Conservation (phyloP, 2,329 filamentous ascomycete species). For the Emmonsiellopsis sp. region DNA sequence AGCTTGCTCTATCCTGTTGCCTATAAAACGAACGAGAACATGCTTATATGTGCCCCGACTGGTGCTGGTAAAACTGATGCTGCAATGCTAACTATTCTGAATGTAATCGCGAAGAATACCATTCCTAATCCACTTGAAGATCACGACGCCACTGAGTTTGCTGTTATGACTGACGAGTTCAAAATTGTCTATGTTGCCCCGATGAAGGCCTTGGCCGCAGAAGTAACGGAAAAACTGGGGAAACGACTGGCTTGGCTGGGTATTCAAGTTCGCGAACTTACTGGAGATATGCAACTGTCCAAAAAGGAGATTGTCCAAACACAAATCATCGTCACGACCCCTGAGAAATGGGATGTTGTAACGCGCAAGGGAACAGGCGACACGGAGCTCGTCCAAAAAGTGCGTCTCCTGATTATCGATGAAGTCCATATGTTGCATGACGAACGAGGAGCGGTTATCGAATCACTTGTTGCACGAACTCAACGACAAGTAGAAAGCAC, state of each 20-base stretch:
- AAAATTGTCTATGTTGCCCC: conserved; percentile 98
- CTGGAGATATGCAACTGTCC: conserved; percentile 96
- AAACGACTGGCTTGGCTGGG: conserved; percentile 90
- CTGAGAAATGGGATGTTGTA: conserved; percentile 98
- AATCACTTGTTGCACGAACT: conserved; percentile 89
- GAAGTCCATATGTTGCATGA: conserved; percentile 99
- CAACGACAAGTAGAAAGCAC: conserved; percentile 96
- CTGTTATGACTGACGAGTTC: conserved; percentile 77
- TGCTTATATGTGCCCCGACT: conserved; percentile 96
- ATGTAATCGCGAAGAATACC: conserved; percentile 78
- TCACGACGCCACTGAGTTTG: conserved; percentile 64
- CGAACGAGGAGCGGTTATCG: conserved; percentile 88
- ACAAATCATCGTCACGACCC: conserved; percentile 96
- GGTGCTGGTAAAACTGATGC: conserved; percentile 98
- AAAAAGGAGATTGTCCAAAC: conserved; percentile 93
- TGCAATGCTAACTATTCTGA: conserved; percentile 91
- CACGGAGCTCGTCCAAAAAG: conserved; percentile 95
- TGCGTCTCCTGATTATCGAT: conserved; percentile 90
- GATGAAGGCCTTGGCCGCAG: conserved; percentile 96
- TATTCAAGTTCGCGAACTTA: conserved; percentile 84
- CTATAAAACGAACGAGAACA: conserved; percentile 93
- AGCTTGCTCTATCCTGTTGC: conserved; percentile 91
- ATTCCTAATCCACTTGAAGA: conserved; percentile 70
- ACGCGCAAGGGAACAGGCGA: conserved; percentile 95
- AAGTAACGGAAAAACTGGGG: conserved; percentile 89